Percentiles rank a stretch among this genome's conserved stretches.
Conservation (phyloP, 768 basidiomycete species). For the Mrakia gelida region DNA sequence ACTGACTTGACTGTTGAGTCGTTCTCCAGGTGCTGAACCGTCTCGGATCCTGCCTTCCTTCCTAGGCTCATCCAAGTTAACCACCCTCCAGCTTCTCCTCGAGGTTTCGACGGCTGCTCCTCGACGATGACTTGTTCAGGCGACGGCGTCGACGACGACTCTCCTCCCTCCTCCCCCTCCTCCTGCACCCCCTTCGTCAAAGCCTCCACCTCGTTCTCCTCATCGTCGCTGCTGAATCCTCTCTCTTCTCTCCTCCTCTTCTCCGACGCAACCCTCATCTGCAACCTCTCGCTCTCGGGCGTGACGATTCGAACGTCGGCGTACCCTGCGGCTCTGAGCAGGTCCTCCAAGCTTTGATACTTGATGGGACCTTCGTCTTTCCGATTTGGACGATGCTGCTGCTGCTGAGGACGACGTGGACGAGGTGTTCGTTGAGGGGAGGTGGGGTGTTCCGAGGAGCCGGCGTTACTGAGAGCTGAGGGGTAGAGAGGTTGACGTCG, state of each 20-base stretch:
- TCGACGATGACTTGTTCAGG: neutral
- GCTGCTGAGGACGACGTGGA: neutral
- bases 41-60: neutral
- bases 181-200: neutral
- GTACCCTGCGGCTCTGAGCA: constrained; percentile 1
- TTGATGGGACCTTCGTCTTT: neutral
- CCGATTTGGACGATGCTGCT: neutral
- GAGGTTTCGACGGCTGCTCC: neutral
- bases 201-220: constrained; percentile 5
- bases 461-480: neutral
- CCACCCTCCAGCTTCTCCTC: neutral
- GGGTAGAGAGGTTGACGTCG: constrained; percentile 3
- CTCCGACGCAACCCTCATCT: neutral
- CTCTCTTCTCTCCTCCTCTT: constrained; percentile 1
- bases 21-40: neutral
- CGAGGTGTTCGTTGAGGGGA: neutral
- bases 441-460: neutral
- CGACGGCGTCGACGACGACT: neutral
- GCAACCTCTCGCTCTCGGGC: constrained; percentile 9
- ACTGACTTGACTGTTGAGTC: neutral
- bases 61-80: neutral
- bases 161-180: neutral
- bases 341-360: neutral
- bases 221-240: neutral
- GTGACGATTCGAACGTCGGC: neutral